Evolutionary conservation across 352 stramenopile species (phyloP).

Genomic region (Globisporangium okanoganense): DNA sequence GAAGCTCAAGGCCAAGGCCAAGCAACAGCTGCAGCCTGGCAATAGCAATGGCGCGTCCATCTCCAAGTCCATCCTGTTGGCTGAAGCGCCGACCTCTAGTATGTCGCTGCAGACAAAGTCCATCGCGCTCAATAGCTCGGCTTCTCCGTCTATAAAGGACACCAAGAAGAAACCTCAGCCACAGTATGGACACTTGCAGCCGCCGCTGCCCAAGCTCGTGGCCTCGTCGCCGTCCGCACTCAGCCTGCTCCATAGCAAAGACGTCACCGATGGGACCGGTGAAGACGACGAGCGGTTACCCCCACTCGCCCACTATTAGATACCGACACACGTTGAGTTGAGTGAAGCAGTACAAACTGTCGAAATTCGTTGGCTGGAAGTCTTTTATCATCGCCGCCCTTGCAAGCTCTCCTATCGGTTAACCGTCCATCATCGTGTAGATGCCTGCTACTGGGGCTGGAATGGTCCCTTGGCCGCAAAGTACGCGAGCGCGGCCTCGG

Average conservation of each 20-base stretch:
- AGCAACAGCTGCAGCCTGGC: conserved; percentile 29
- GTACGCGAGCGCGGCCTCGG: conserved; percentile 55
- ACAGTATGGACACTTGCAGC: conserved; percentile 16
- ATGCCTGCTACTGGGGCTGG: conserved; percentile 24
- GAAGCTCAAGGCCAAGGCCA: conserved; percentile 39
- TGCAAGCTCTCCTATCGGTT: background rate
- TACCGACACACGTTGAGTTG: background rate
- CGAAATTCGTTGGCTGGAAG: background rate
- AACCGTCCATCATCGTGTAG: conserved; percentile 6
- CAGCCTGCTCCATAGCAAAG: conserved; percentile 24
- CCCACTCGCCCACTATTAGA: conserved; percentile 28
- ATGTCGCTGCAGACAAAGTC: conserved; percentile 16
- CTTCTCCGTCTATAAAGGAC: conserved; percentile 14
- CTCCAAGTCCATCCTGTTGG: conserved; percentile 50
- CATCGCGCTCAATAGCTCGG: conserved; percentile 7
- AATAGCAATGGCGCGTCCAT: conserved; percentile 16
- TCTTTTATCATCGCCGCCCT: conserved; percentile 5
- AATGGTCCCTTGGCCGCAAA: conserved; percentile 64
- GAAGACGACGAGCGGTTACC: conserved; percentile 31
- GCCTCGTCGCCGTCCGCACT: conserved; percentile 30
- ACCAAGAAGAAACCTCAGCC: conserved; percentile 31
- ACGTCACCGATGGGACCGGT: conserved; percentile 2
- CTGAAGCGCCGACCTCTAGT: conserved; percentile 16
- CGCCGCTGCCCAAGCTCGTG: conserved; percentile 46
- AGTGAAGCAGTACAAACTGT: conserved; percentile 1